A percentile compares a stretch with the other conserved stretches of the same genome.
phyloP scores from a whole-genome alignment of 1,139 yeast genomes.

The Geotrichum klebahnii region DNA sequence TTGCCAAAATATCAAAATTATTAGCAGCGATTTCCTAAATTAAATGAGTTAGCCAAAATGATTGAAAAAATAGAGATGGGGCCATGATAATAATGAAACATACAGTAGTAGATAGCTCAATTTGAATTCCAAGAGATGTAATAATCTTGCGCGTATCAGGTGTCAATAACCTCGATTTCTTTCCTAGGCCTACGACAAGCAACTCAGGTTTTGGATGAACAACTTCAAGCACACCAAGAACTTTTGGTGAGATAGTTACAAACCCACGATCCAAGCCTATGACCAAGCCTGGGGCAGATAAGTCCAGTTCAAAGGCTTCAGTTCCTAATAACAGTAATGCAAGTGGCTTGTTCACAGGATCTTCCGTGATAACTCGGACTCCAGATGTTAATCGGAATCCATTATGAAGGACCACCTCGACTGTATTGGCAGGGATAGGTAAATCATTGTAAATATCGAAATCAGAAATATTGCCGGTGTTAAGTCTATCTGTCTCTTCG shows the following conservation, averaged over 20 bases:
- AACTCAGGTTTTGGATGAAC: constrained; percentile 77
- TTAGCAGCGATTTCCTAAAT: constrained; percentile 55
- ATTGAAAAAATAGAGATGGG: background rate
- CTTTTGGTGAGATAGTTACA: constrained; percentile 38
- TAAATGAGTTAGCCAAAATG: background rate
- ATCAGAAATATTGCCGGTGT: constrained; percentile 32
- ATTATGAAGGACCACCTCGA: constrained; percentile 47
- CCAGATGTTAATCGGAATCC: constrained; percentile 49
- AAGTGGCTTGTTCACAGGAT: constrained; percentile 43
- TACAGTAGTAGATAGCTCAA: constrained; percentile 61
- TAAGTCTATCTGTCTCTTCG: constrained; percentile 28
- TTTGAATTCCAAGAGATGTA: constrained; percentile 58
- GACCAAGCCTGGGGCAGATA: constrained; percentile 32
- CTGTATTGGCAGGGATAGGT: constrained; percentile 37
- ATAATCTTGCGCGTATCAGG: constrained; percentile 51
- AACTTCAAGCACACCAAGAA: constrained; percentile 51
- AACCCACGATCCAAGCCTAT: constrained; percentile 39
- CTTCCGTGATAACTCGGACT: constrained; percentile 47
- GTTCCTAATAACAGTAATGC: constrained; percentile 60
- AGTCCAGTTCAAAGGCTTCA: constrained; percentile 60
- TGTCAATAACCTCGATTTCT: constrained; percentile 57
- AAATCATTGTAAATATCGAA: constrained; percentile 37
- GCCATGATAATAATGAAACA: constrained; percentile 17
- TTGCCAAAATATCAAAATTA: constrained; percentile 68
- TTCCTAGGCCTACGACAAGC: constrained; percentile 66